Conservation (phyloP, 208 protist species). For the Trypanosoma theileri region DNA sequence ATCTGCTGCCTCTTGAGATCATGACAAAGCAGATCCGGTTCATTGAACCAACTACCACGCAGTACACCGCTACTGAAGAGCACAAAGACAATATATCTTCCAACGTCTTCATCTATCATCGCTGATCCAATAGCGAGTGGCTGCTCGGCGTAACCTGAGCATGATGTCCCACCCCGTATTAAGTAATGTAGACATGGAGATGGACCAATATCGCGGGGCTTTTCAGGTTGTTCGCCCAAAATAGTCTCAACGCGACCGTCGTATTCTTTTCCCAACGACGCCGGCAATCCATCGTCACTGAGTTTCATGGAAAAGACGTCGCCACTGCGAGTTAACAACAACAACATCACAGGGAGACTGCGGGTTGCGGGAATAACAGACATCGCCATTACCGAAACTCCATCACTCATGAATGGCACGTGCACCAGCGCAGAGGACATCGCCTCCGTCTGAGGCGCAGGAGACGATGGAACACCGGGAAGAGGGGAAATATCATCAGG, state of each 20-base stretch:
- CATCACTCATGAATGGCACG: not conserved
- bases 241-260: conserved; percentile 21
- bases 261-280: conserved; percentile 17
- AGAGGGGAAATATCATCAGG: not conserved
- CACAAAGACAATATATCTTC: conserved; percentile 61
- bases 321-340: conserved; percentile 63
- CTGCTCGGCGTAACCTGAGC: conserved; percentile 17
- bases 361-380: conserved; percentile 48
- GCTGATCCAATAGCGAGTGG: conserved; percentile 53
- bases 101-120: conserved; percentile 69
- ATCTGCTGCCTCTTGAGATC: conserved; percentile 29
- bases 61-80: conserved; percentile 50
- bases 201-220: conserved; percentile 18
- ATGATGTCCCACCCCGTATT: conserved; percentile 15
- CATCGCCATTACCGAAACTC: conserved; percentile 48
- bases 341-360: conserved; percentile 50
- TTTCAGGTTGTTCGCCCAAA: conserved; percentile 8
- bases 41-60: conserved; percentile 48
- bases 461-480: no score
- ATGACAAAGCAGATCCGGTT: conserved; percentile 71
- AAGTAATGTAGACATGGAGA: conserved; percentile 31
- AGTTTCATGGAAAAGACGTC: conserved; percentile 72
- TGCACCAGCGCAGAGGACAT: no score
- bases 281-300: conserved; percentile 26
- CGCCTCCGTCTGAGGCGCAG: no score